Evolutionary conservation across 2,329 filamentous ascomycete genomes (phyloP).

Genomic region (Aureobasidium leucospermi): DNA sequence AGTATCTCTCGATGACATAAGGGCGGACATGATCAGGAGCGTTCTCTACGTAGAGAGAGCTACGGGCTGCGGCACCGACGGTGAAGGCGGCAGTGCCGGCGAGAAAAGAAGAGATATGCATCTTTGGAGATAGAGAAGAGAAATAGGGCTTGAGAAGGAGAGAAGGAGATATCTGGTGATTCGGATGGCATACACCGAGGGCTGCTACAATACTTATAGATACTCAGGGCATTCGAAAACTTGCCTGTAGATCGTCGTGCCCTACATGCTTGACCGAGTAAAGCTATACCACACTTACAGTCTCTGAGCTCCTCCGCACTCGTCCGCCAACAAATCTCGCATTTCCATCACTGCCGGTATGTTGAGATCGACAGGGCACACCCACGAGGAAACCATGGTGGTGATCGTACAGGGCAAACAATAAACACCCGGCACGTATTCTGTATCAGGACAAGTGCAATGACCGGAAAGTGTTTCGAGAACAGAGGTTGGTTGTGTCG

Average conservation of each 20-base stretch:
- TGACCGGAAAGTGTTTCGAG: background rate
- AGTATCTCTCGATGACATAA: conserved; percentile 31
- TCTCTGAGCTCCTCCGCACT: background rate
- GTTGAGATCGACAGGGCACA: background rate
- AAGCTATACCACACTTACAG: background rate
- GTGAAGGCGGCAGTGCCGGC: background rate
- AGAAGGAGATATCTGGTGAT: conserved; percentile 3
- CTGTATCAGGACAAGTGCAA: background rate
- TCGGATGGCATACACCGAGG: background rate
- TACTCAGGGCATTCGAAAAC: background rate
- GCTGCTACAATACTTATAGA: background rate
- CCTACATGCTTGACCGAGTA: background rate
- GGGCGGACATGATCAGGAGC: conserved; percentile 30
- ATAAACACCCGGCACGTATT: background rate
- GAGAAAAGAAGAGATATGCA: background rate
- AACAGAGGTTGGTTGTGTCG: background rate
- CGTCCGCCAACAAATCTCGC: background rate
- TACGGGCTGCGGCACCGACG: background rate
- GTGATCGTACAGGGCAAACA: background rate
- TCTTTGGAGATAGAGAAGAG: background rate
- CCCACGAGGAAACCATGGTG: background rate
- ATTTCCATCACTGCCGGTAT: background rate
- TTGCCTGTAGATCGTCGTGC: background rate
- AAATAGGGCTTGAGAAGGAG: background rate
- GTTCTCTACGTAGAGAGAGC: conserved; percentile 1